Conservation (phyloP, 2,329 filamentous ascomycete species). For the Hymenoscyphus repandus region DNA sequence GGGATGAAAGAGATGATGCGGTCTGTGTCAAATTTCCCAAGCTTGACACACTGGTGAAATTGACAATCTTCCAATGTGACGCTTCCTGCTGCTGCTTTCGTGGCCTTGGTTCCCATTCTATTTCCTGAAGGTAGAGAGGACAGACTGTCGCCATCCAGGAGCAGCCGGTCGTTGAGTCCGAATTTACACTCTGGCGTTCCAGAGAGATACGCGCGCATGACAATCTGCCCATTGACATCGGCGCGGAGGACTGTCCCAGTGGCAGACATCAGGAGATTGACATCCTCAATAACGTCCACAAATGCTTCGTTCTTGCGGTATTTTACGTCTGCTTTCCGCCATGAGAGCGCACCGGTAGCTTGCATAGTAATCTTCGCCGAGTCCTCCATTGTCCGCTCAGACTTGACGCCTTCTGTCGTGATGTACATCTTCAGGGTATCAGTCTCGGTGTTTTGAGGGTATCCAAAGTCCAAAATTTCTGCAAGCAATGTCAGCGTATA, state of each 20-base stretch:
- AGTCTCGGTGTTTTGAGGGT: conserved; percentile 97
- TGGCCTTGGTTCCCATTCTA: conserved; percentile 76
- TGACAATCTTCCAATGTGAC: conserved; percentile 97
- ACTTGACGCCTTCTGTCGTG: conserved; percentile 97
- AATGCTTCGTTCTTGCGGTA: conserved; percentile 99
- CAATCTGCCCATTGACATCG: conserved; percentile 93
- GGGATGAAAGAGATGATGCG: conserved; percentile 96
- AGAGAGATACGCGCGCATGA: conserved; percentile 96
- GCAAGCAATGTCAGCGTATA: conserved; percentile 13
- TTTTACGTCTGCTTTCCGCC: conserved; percentile 95
- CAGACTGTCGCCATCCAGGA: conserved; percentile 74
- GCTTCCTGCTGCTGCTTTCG: conserved; percentile 89
- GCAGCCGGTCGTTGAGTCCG: conserved; percentile 88
- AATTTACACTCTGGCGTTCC: conserved; percentile 99
- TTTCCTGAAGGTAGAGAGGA: conserved; percentile 68
- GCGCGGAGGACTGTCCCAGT: conserved; percentile 90
- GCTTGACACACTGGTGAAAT: conserved; percentile 97
- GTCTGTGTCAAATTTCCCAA: conserved; percentile 94
- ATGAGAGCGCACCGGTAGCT: conserved; percentile 92
- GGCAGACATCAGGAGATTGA: conserved; percentile 98
- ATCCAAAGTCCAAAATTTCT: conserved; percentile 99
- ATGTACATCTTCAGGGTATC: conserved; percentile 99
- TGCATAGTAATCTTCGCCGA: conserved; percentile 99
- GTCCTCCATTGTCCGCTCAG: conserved; percentile 78
- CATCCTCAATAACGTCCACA: conserved; percentile 98